Conservation (phyloP, 441 rosid genomes). For the Croton setiger region DNA sequence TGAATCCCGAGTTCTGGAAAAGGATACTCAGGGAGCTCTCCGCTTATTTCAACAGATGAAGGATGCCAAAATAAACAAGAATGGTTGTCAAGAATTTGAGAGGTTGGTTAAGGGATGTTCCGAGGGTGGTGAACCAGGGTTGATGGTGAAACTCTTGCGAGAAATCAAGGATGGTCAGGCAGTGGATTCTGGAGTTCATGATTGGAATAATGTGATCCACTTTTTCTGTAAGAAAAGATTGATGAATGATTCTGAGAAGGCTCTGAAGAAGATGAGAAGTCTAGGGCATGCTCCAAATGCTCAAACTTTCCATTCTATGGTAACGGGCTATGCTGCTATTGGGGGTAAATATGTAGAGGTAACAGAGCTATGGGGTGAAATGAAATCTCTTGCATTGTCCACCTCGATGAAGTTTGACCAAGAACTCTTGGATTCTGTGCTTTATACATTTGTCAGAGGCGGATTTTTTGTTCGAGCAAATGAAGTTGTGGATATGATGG, state of each 20-base stretch:
- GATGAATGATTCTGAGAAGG: slow-evolving; percentile 93
- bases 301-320: slow-evolving; percentile 93
- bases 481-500: slow-evolving; percentile 78
- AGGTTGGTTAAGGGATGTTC: slow-evolving; percentile 58
- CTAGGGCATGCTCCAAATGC: slow-evolving; percentile 82
- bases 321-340: slow-evolving; percentile 80
- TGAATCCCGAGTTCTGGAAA: slow-evolving; percentile 49
- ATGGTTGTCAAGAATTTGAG: slow-evolving; percentile 59
- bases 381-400: slow-evolving; percentile 70
- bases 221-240: slow-evolving; percentile 86
- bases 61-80: slow-evolving; percentile 54
- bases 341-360: slow-evolving; percentile 89
- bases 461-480: slow-evolving; percentile 83
- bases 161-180: slow-evolving; percentile 81
- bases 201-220: slow-evolving; percentile 86
- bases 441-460: slow-evolving; percentile 83
- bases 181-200: slow-evolving; percentile 68
- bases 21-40: slow-evolving; percentile 72
- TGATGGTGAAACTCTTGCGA: slow-evolving; percentile 72
- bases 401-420: slow-evolving; percentile 77
- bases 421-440: slow-evolving; percentile 84
- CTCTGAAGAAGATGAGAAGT: slow-evolving; percentile 75
- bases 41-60: slow-evolving; percentile 74
- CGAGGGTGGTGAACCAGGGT: slow-evolving; percentile 54
- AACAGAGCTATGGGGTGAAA: slow-evolving; percentile 91